Evolutionary conservation across 2,329 filamentous ascomycete species (phyloP).

Genomic region (Pezicula neosporulosa): DNA sequence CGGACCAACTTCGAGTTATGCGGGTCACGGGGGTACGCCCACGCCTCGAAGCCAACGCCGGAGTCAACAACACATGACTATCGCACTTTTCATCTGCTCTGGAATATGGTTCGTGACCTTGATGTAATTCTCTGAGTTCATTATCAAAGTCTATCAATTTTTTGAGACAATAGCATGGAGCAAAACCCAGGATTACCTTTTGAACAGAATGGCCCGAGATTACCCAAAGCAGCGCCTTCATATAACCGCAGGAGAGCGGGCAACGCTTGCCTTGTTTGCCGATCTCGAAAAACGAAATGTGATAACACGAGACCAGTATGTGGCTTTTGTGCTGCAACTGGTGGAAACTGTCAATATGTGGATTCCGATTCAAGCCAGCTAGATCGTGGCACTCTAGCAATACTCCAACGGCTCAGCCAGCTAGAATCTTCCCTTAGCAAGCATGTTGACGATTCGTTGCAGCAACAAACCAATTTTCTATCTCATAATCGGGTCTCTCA

Average conservation of each 20-base stretch:
- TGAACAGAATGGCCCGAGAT: not conserved
- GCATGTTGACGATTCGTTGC: not conserved
- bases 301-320: conserved; percentile 16
- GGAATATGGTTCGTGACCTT: too few relatives aligned
- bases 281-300: conserved; percentile 17
- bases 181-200: too few relatives aligned
- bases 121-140: too few relatives aligned
- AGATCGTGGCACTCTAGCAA: conserved; percentile 16
- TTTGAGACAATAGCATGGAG: too few relatives aligned
- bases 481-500: not conserved
- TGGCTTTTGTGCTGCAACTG: conserved; percentile 15
- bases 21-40: too few relatives aligned
- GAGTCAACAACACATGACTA: too few relatives aligned
- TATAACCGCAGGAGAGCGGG: not conserved
- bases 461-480: not conserved
- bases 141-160: too few relatives aligned
- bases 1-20: too few relatives aligned
- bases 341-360: conserved; percentile 15
- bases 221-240: not conserved
- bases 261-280: conserved; percentile 7
- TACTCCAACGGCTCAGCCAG: conserved; percentile 14
- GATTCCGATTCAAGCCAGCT: conserved; percentile 18
- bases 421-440: conserved; percentile 5
- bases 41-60: too few relatives aligned
- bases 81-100: too few relatives aligned